Base-by-base conservation (phyloP, 164 flowering plant species). In the Kingdonia uniflora region DNA sequence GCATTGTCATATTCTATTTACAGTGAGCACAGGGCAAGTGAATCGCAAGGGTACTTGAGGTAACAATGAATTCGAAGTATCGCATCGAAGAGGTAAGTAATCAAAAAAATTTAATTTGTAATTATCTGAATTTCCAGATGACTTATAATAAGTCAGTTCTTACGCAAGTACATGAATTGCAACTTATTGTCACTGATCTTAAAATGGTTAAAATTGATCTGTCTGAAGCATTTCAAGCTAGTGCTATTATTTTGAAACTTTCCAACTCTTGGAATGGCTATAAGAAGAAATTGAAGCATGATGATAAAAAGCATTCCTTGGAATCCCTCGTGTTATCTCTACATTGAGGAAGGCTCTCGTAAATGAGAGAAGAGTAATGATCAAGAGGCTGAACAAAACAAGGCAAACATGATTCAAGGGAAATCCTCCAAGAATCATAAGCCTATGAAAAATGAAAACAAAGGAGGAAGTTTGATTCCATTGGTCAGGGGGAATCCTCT, bases 61-160 rank as follows among this genome's bases (percentile, higher is more conserved):
- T n/a, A 25, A 19, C 52, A 5, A 1, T 49, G 2, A 20, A 49
- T 11, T 25, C 5, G 6, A 49, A 49, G n/a, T 49, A 49, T 16
- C 2, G 22, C 7, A 49, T 49, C 11, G 39, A 49, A 26, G 37
- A 49, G 52, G 37, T 39, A 25, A 49, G 52, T 25, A 49, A 49
- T 24, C 39, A 11, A 14, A 49, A 49, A 7, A 14, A 25, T 49
- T 14, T 49, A 3, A 26, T 49, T 49, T 25, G 6, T n/a, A 49
- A 49, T 49, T 49, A 49, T n/a, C 5, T 49, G 38, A 19, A 49
- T 25, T n/a, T n/a, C n/a, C n/a, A n/a, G n/a, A n/a, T n/a, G n/a
- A n/a, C n/a, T n/a, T n/a, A n/a, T n/a, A n/a, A 42, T 6, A 16
- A 22, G 5, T 42, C 48, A 1, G 22, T 54, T 15, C 14, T 54